phyloP scores from a whole-genome alignment of 208 protist species.

The Wallacemonas collosoma region DNA sequence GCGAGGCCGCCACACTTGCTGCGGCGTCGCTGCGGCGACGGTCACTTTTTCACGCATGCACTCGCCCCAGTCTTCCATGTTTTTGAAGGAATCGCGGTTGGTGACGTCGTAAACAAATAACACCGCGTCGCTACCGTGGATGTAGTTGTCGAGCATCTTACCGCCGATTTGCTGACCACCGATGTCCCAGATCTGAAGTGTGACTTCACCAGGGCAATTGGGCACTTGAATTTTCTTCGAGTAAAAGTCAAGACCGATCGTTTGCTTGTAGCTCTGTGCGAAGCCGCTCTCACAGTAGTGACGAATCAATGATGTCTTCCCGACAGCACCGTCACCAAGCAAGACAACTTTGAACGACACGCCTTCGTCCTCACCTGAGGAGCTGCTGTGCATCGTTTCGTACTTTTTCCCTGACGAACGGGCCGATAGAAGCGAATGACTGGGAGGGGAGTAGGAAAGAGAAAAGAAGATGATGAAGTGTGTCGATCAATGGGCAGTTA shows the following conservation, averaged over 20 bases:
- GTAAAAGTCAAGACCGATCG: constrained; percentile 96
- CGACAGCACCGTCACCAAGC: constrained; percentile 86
- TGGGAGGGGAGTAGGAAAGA: neutral
- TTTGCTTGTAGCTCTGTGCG: constrained; percentile 92
- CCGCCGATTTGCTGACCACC: constrained; percentile 94
- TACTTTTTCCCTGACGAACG: neutral
- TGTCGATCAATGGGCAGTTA: too few species aligned
- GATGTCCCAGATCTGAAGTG: constrained; percentile 96
- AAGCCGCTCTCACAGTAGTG: constrained; percentile 90
- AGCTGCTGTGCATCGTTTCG: constrained; percentile 72
- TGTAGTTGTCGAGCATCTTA: constrained; percentile 95
- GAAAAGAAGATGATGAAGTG: neutral
- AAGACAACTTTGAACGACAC: constrained; percentile 75
- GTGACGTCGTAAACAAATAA: constrained; percentile 95
- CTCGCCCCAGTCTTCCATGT: constrained; percentile 91
- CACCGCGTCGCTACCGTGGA: constrained; percentile 90
- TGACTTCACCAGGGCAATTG: constrained; percentile 39
- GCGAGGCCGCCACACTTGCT: constrained; percentile 30
- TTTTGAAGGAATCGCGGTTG: constrained; percentile 89
- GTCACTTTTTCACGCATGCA: constrained; percentile 44
- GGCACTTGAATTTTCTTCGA: constrained; percentile 89
- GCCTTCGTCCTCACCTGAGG: constrained; percentile 36
- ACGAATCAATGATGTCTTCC: constrained; percentile 93
- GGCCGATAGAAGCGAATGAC: neutral
- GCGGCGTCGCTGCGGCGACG: neutral